Base-by-base conservation (phyloP, 1,139 yeast genomes). In the Protomyces inouyei region DNA sequence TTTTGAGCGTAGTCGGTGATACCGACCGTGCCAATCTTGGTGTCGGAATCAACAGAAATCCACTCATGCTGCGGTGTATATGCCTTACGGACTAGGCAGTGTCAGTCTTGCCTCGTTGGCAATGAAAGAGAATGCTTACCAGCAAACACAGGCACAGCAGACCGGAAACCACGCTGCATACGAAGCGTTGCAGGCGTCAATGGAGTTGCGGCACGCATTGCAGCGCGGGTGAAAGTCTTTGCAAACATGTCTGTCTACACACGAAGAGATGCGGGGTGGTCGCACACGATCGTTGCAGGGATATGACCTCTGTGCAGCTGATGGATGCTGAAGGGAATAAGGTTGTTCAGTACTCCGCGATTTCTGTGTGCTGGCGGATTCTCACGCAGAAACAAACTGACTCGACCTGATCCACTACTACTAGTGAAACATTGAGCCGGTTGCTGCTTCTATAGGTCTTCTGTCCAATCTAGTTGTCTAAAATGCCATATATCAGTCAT, bases 1-100 rank as follows among this genome's bases (percentile, higher is more conserved):
- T 92, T 97, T 53, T 97, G 87, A 40, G 99, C 99, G 75, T 93
- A 92, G 72, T 83, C 85, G 68, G 98, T 92, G 76, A 93, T 91
- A 46, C 99, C 99, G 46, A 93, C 64, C 16, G 64, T 57, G 37
- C 67, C 70, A 28, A 66, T 87, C 43, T 85, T 80, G 67, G 90
- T 89, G 76, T 92, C 97, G 43, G 83, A 82, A 74, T 88, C 95
- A 60, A 85, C 80, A 1, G 96, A 93, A 67, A 95, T 79, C 97
- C 98, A 93, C 79, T 93, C 99, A 79, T 93, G 99, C 73, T 93
- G 97, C 64, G 81, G 79, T 18, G 98, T 69, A 63, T 66, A 69
- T 12, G 57, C 63, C 45, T 59, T 59, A 23, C 57, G 48, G 38
- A 54, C 64, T 64, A 43, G 12, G 18, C 10, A 16, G 28, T 6